These are phyloP conservation scores for Colletotrichum navitas DNA, from an alignment of 2,329 filamentous ascomycete genomes.

Conservation along the genomic window DNA sequence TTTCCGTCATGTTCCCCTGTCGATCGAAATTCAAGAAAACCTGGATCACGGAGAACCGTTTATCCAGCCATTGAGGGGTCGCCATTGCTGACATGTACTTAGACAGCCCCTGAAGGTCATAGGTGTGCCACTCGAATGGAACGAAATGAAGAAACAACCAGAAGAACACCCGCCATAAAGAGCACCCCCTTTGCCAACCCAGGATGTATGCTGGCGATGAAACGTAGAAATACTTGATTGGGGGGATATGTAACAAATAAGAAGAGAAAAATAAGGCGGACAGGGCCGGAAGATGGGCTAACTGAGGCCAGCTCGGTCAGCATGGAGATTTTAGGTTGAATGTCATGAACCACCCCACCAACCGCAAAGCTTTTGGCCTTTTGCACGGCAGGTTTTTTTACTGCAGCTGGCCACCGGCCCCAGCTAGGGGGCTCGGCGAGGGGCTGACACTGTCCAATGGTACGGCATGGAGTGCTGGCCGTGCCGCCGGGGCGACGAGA, in stretches of 20 bases:
- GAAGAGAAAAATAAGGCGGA: slow-evolving; percentile 32
- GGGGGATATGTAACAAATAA: slow-evolving; percentile 41
- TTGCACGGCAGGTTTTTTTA: slow-evolving; percentile 9
- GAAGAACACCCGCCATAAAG: not conserved
- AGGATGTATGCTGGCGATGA: slow-evolving; percentile 35
- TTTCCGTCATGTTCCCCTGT: not conserved
- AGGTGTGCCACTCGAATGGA: not conserved
- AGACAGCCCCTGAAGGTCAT: slow-evolving; percentile 11
- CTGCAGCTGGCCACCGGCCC: slow-evolving; percentile 2
- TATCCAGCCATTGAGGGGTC: slow-evolving; percentile 6
- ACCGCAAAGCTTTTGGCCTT: slow-evolving; percentile 38
- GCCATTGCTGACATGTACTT: slow-evolving; percentile 27
- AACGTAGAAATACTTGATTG: slow-evolving; percentile 41
- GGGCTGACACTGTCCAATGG: slow-evolving; percentile 81
- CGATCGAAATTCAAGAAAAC: not conserved
- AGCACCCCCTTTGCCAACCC: slow-evolving; percentile 32
- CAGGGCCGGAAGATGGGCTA: slow-evolving; percentile 21
- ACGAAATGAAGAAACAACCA: not conserved
- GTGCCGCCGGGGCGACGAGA: slow-evolving; percentile 63
- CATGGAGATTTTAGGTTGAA: slow-evolving; percentile 23
- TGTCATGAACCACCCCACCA: slow-evolving; percentile 26
- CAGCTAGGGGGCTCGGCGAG: slow-evolving; percentile 54
- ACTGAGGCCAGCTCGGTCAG: slow-evolving; percentile 41
- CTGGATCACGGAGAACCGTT: slow-evolving; percentile 8
- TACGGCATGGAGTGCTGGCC: slow-evolving; percentile 89